Conservation (phyloP, 345 rosid species). For the Hirschfeldia incana region DNA sequence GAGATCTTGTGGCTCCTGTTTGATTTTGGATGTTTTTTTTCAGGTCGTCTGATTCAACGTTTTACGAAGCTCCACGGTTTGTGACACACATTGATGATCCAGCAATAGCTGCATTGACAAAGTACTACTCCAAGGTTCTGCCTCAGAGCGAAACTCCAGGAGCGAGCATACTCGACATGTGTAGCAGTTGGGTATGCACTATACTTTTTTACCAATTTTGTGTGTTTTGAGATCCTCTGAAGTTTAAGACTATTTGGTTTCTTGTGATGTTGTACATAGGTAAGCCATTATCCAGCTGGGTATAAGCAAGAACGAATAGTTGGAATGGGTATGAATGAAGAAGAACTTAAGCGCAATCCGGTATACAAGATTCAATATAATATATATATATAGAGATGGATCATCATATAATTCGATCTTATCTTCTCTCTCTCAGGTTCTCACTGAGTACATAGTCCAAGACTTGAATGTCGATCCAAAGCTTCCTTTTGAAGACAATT, state of each 20-base stretch:
- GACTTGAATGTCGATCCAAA: slow-evolving; percentile 74
- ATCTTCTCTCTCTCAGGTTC: slow-evolving; percentile 46
- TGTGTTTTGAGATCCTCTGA: not conserved
- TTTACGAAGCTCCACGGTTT: slow-evolving; percentile 83
- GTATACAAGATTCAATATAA: slow-evolving; percentile 39
- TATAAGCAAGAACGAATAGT: slow-evolving; percentile 76
- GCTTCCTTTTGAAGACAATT: slow-evolving; percentile 81
- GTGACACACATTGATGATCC: slow-evolving; percentile 93
- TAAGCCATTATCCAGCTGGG: slow-evolving; percentile 89
- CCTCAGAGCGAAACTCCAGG: slow-evolving; percentile 82
- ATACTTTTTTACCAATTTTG: not conserved
- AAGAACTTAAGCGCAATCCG: slow-evolving; percentile 74
- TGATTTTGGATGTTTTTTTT: not conserved
- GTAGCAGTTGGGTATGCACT: slow-evolving; percentile 89
- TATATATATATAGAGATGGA: slow-evolving; percentile 1
- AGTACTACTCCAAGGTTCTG: slow-evolving; percentile 70
- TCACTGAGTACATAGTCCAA: slow-evolving; percentile 76
- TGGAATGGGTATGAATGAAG: slow-evolving; percentile 88
- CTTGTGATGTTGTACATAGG: slow-evolving; percentile 46
- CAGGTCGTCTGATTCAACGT: slow-evolving; percentile 75
- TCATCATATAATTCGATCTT: not conserved
- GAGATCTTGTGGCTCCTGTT: not conserved
- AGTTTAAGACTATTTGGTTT: not conserved
- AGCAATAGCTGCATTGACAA: slow-evolving; percentile 84
- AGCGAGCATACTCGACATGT: slow-evolving; percentile 83